Base-by-base conservation (phyloP, 371 early-diverging fungal genomes). In the Entomophthora muscae region DNA sequence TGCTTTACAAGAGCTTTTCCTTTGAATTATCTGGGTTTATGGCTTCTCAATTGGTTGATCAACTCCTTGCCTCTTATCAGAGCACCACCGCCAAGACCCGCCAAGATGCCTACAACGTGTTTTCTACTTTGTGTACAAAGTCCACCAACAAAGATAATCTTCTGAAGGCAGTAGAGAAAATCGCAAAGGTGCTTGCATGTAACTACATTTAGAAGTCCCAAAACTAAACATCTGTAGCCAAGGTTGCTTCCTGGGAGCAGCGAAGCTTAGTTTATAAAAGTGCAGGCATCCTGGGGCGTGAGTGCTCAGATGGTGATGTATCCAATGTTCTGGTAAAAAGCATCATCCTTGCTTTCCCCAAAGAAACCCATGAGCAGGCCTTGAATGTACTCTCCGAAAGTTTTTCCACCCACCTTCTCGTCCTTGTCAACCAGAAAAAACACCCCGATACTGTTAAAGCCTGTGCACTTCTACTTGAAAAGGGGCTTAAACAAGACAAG, bases 1-100 rank as follows among this genome's bases (percentile, higher is more conserved):
- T 53, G 23, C 27, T 67, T 61, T 72, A 61, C 60, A 69, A 17
- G 62, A 67, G 54, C 54, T 56, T 58, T 10, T 13, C 24, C 2
- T 64, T 64, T 30, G 56, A 56, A 26, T 53, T 61, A n/a, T n/a
- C n/a, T 42, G 42, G 42, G 42, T 5, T 42, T 42, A 10, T 42
- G 42, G 42, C 42, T 42, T 42, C 42, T 17, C 42, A 42, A 42
- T n/a, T 17, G 7, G 29, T 30, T 3, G 55, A 63, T 12, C 55
- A 22, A 10, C 32, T 63, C 1, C 27, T 32, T 29, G 5, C n/a
- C 21, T 24, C 23, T 56, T 32, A 30, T 53, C 53, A 54, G 31
- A n/a, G 54, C 22, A 27, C 54, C 21, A 56, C 53, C 55, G 32
- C 31, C 12, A 55, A 53, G 29, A 32, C 55, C 55, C 52, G 52